Base-by-base conservation (phyloP, 2,329 filamentous ascomycete species). In the Calonectria pteridis region DNA sequence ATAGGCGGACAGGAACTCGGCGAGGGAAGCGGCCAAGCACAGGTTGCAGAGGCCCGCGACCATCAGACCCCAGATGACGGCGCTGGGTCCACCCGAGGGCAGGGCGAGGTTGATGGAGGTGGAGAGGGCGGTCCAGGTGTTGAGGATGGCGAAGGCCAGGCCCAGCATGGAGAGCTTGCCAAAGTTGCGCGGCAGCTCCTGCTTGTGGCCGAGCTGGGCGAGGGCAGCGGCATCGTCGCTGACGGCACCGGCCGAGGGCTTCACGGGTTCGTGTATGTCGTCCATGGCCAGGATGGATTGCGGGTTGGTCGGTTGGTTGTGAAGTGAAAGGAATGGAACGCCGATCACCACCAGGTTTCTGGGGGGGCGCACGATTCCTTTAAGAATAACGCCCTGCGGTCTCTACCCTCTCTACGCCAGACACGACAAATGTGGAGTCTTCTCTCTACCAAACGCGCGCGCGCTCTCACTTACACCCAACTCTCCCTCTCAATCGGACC, bases 11-110 rank as follows among this genome's bases (percentile, higher is more conserved):
- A 94, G 85, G 79, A 94, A 95, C 81, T 95, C 93, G 62, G 93
- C 93, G 33, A 95, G 86, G 5, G 91, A 93, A 11, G 91, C 89
- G 7, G 93, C 92, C 46, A 94, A 88, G 77, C 91, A 93, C 13
- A 94, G 80, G 78, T 94, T 95, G 85, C 93, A 94, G 59, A 94
- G 78, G 64, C 92, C 91, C 23, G 91, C 90, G 13, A 90, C 88
- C 4, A 84, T 71, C 43, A 93, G 84, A 4, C 94, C 94, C 94
- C 94, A 96, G 72, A 96, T 89, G 50, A 95, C 92, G 72, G 92
- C 89, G 10, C 90, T 91, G 26, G 92, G 89, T 0, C 94, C 94
- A 51, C 94, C 94, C 18, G 91, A 93, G 1, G 94, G 93, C 37
- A 96, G 86, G 26, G 87, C 87, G 14, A 88, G 81, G 18, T 82